phyloP scores from a whole-genome alignment of 2,329 filamentous ascomycete genomes.

The Arthrocladium fulminans region DNA sequence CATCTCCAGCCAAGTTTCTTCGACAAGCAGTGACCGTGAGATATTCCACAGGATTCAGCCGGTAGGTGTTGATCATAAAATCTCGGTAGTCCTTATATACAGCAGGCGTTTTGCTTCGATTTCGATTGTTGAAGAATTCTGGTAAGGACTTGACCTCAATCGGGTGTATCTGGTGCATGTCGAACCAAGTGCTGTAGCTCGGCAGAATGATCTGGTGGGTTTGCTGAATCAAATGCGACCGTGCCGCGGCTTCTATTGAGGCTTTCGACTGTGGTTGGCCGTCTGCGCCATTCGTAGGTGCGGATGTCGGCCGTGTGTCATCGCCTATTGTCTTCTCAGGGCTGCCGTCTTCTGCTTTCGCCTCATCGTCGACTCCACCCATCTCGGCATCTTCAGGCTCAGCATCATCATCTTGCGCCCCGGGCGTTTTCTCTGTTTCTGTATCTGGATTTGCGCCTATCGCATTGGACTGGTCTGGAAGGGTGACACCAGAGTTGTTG shows the following conservation, averaged over 20 bases:
- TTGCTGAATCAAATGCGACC: slow-evolving; percentile 84
- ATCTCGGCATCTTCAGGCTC: slow-evolving; percentile 68
- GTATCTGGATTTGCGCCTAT: slow-evolving; percentile 49
- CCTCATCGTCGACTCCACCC: slow-evolving; percentile 51
- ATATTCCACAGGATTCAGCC: slow-evolving; percentile 90
- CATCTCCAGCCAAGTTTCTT: slow-evolving; percentile 89
- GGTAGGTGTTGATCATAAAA: slow-evolving; percentile 99
- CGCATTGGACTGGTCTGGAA: slow-evolving; percentile 4
- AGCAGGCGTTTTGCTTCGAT: slow-evolving; percentile 92
- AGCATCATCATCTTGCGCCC: slow-evolving; percentile 51
- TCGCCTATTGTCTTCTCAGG: slow-evolving; percentile 37
- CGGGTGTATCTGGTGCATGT: slow-evolving; percentile 85
- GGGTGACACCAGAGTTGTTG: not conserved
- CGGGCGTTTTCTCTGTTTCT: slow-evolving; percentile 58
- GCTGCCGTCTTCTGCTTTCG: slow-evolving; percentile 32
- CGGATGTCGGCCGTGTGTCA: slow-evolving; percentile 30
- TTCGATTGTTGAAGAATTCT: slow-evolving; percentile 97
- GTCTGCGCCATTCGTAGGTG: slow-evolving; percentile 39
- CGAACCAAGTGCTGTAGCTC: slow-evolving; percentile 98
- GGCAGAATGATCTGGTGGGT: slow-evolving; percentile 93
- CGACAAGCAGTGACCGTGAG: slow-evolving; percentile 93
- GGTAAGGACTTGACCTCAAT: slow-evolving; percentile 91
- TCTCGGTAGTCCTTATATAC: slow-evolving; percentile 99
- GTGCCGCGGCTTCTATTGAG: slow-evolving; percentile 72
- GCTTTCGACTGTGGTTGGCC: slow-evolving; percentile 65